Base-by-base conservation (phyloP, 73 alveolate species). In the Paramecium biaurelia region DNA sequence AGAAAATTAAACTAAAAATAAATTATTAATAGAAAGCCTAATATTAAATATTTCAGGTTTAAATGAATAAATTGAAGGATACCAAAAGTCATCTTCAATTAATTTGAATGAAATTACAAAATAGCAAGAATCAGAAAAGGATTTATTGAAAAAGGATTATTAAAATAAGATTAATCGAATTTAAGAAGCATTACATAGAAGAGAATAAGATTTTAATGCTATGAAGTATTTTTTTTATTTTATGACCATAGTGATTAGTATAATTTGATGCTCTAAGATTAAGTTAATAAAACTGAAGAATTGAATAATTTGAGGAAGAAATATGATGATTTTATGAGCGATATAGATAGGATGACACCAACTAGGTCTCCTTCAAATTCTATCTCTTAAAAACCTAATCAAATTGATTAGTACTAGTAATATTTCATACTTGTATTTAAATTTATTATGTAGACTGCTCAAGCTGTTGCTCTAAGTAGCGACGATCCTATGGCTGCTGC, bases 311-410 rank as follows among this genome's bases (percentile, higher is more conserved):
- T 53, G 30, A 53, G 30, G 68, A 53, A 53, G 8, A 15, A 53
- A 53, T 53, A 53, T 53, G 68, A 53, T 53, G 68, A 53, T 18
- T 18, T 53, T 18, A 53, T 53, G 68, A 53, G 32, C 9, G 68
- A 53, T 53, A n/a, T 53, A 15, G 68, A 53, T 14, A 53, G 8
- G 3, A 53, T 53, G 68, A 63, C 84, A 1, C 84, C 84, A 26
- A 63, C 84, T 63, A 12, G 84, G 28, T 63, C 84, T 14, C 84
- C 84, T 14, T 63, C 84, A 63, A 63, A 63, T 32, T 63, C 84
- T 21, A 63, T 63, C 21, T 23, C 84, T 2, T 18, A 63, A 63
- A 63, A 63, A 32, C 84, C 84, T 12, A 26, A 32, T 32, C 47
- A 30, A 53, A 53, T 53, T 4, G 84, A 63, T 63, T 30, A 30